Base-by-base conservation (phyloP, 2,329 filamentous ascomycete genomes). In the Fusarium tricinctum region DNA sequence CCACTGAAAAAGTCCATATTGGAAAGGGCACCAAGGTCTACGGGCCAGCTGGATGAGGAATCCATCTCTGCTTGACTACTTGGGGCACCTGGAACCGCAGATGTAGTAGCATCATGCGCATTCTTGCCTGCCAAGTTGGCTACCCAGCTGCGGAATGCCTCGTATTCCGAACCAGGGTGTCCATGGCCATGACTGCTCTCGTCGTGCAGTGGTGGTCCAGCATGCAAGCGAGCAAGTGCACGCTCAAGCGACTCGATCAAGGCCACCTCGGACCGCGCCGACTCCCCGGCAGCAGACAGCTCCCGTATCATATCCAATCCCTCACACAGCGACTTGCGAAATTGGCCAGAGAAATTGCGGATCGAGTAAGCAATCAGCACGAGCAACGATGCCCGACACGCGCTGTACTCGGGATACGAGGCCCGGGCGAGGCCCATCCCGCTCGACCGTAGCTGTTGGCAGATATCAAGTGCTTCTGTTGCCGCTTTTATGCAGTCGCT, bases 331-430 rank as follows among this genome's bases (percentile, higher is more conserved):
- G 44, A 50, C 33, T 55, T 55, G 23, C 44, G 52, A 23, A 49
- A 55, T 3, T 50, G 44, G 17, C 39, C 52, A 17, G 52, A 55
- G 33, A 55, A 19, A 8, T 50, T 55, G 15, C 52, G 33, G 12
- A 55, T 55, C 19, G 52, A 55, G 52, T 49, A 55, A 15, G 52
- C 52, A 50, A 55, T 55, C 6, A 55, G 52, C 44, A 55, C 52
- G 12, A 55, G 14, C 19, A 55, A 12, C 15, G 52, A 55, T 40
- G 52, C 52, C 8, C 52, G 44, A 40, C 52, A 55, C 13, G 52
- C 52, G n/a, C 52, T 55, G 33, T 55, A 55, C 20, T 55, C 52
- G 33, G 52, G 15, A 50, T 55, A 55, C 33, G 52, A 55, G 33
- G 52, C 52, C 17, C 52, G 32, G 8, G 52, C 52, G 9, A 55